Percentiles rank a stretch among this genome's conserved stretches.
Conservation (phyloP, 306 rosid genomes). For the Calophaca sinica region DNA sequence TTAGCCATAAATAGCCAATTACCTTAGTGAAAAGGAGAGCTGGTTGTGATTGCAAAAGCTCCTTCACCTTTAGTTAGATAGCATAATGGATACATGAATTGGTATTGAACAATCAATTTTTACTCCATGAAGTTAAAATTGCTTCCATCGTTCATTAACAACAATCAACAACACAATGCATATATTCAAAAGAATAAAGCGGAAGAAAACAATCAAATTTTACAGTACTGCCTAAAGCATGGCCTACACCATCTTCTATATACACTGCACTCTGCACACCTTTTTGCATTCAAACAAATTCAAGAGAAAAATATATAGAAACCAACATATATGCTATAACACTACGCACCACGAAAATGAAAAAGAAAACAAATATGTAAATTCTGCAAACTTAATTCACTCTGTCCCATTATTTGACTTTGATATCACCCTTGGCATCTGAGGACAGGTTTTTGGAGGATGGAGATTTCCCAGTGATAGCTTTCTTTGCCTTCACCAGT, state of each 20-base stretch:
- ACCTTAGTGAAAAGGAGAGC: neutral
- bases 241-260: conserved; percentile 60
- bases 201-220: conserved; percentile 51
- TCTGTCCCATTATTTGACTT: conserved; percentile 63
- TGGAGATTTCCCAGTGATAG: conserved; percentile 81
- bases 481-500: conserved; percentile 85
- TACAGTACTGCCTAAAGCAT: conserved; percentile 53
- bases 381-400: conserved; percentile 46
- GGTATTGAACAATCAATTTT: conserved; percentile 27
- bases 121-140: conserved; percentile 36
- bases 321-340: conserved; percentile 47
- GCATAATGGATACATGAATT: conserved; percentile 13
- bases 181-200: conserved; percentile 52
- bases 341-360: conserved; percentile 45
- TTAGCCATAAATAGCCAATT: neutral
- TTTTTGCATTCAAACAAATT: conserved; percentile 56
- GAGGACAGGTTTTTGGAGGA: conserved; percentile 67
- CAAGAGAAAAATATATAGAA: conserved; percentile 49
- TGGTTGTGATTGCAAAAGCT: conserved; percentile 2
- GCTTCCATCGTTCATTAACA: conserved; percentile 46
- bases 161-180: conserved; percentile 50
- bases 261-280: conserved; percentile 65
- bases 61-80: neutral
- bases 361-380: conserved; percentile 44
- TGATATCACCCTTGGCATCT: conserved; percentile 68